A percentile compares a stretch with the other conserved stretches of the same genome.
phyloP scores from a whole-genome alignment of 768 basidiomycete genomes.

The Cystobasidium ongulense region DNA sequence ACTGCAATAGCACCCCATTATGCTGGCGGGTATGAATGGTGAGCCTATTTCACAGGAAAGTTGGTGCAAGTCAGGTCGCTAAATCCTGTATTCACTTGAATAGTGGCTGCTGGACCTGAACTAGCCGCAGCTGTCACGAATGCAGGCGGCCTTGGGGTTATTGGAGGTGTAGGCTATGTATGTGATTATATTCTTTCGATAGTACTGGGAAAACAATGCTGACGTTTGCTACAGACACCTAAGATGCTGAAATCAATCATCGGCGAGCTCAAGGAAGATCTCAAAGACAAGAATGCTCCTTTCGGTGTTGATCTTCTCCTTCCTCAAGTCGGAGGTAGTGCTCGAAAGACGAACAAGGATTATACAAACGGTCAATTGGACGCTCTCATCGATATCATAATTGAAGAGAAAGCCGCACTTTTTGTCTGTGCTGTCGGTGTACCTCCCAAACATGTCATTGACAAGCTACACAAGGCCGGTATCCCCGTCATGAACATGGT shows the following conservation, averaged over 20 bases:
- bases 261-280: slow-evolving; percentile 50
- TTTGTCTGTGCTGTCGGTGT: slow-evolving; percentile 71
- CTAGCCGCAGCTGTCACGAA: slow-evolving; percentile 78
- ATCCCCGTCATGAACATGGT: slow-evolving; percentile 82
- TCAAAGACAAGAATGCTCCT: slow-evolving; percentile 66
- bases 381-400: slow-evolving; percentile 79
- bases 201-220: background rate
- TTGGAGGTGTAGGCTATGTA: slow-evolving; percentile 56
- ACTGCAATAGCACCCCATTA: slow-evolving; percentile 14
- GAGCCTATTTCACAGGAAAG: background rate
- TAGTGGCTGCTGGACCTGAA: slow-evolving; percentile 49
- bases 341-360: slow-evolving; percentile 53
- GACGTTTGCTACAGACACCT: slow-evolving; percentile 48
- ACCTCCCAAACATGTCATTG: slow-evolving; percentile 70
- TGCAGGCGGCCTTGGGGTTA: slow-evolving; percentile 84
- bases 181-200: slow-evolving; percentile 28
- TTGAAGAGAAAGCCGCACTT: slow-evolving; percentile 75
- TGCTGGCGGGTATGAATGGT: slow-evolving; percentile 31
- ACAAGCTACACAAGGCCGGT: slow-evolving; percentile 54
- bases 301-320: slow-evolving; percentile 88
- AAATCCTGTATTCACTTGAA: background rate
- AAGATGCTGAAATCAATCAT: slow-evolving; percentile 40
- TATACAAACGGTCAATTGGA: slow-evolving; percentile 80
- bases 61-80: background rate
- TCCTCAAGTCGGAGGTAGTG: slow-evolving; percentile 75